Evolutionary conservation across 768 basidiomycete species (phyloP), one percentile per base, ranked within the genome.

Genomic region (Boletus rubescentipes): DNA sequence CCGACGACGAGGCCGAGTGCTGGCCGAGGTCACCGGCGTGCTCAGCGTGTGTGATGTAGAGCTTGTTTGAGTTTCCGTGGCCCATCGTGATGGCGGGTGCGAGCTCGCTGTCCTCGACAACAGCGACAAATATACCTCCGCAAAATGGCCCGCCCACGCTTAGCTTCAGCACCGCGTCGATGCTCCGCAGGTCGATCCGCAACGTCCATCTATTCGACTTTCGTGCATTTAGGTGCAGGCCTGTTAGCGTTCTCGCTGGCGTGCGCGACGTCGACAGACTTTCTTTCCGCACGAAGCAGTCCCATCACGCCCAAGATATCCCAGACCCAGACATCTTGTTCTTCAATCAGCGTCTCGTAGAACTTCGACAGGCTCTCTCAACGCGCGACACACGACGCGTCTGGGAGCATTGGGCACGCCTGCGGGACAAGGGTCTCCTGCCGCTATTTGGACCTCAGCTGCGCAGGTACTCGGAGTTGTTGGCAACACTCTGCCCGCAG

Each of bases 31-130:
- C 75, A 39, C 91, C 91, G 8, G 89, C 77, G 66, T 93, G 92
- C 67, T 94, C 91, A 21, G 89, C 85, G 66, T 93, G 91, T 4
- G 91, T 94, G 67, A 94, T 89, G 67, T 93, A 93, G 29, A 93
- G 73, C 70, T 92, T 92, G 78, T 83, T 77, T 31, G 87, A 88
- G 66, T 89, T 91, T 68, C 91, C 91, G 76, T 93, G 90, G 46
- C 91, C 89, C 89, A 91, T 91, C 53, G 41, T 48, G 55, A 31
- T 11, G 40, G 15, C 9, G 29, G 12, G 30, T 32, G 21, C 12
- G 6, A 26, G 58, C 14, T 45, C 47, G 40, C n/a, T 8, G 56
- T 52, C 48, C 43, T 14, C 29, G 41, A 43, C 32, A 54, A 45
- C 30, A 54, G 23, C 40, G n/a, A 44, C 45, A 47, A 58, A 57